Base-by-base conservation (phyloP, 768 basidiomycete species). In the Rossbeevera mucosa region DNA sequence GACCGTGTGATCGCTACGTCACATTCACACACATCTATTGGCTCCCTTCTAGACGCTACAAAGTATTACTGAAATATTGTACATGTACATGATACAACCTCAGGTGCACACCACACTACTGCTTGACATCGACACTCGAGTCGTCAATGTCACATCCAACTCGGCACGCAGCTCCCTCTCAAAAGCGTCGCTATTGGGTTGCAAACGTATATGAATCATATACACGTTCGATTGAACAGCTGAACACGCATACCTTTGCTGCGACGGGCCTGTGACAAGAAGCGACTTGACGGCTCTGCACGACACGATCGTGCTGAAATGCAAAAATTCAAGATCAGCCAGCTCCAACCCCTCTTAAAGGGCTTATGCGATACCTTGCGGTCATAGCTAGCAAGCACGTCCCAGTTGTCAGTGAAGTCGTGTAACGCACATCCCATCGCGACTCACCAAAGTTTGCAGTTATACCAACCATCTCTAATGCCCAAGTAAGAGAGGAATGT, bases 251-350 rank as follows among this genome's bases (percentile, higher is more conserved):
- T 18, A 38, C 36, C 36, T 38, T 38, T 38, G 36, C n/a, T 38
- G 36, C 36, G 36, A 38, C 18, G 18, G 4, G 9, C 2, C n/a
- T 38, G 55, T 16, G 4, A 30, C 49, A 14, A 63, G 56, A 30
- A 64, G 59, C 14, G 48, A 55, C 2, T 51, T 61, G 24, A 62
- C 59, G 0, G 40, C 62, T 45, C 62, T 52, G 26, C 44, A 55
- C 7, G 55, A 61, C 11, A 49, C 59, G 9, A 59, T 64, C 1
- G 44, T 52, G n/a, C 62, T 64, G 44, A 33, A 51, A 13, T 47
- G 28, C 11, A 9, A 14, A 44, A 42, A n/a, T 11, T 18, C 5
- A 18, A 3, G 14, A 13, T 26, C 22, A 45, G 36, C 45, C 42
- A 16, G 22, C 29, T 25, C 31, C 12, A 2, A 12, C 18, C 13